Evolutionary conservation across 2,329 filamentous ascomycete genomes (phyloP), one percentile per base, ranked within the genome.

Genomic region (Stagonosporopsis tanaceti): DNA sequence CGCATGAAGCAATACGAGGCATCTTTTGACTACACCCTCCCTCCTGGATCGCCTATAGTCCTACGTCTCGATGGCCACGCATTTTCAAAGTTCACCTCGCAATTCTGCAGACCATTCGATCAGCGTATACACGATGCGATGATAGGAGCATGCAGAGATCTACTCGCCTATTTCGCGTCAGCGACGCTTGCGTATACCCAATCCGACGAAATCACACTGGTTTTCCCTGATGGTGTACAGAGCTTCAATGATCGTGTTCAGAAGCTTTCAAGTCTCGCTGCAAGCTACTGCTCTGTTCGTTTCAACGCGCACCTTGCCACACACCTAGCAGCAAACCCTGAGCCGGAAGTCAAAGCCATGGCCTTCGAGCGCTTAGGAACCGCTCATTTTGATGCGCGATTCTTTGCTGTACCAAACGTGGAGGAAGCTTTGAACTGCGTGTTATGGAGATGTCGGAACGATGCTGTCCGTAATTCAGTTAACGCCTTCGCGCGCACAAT

Each of bases 1-100:
- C 71, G 71, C 46, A 74, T 74, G 71, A 73, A 73, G 52, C 50
- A 64, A 27, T 73, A 74, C 59, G 71, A 74, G 62, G 56, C 68
- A 22, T 37, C 50, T 30, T 68, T 57, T 59, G 68, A 74, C 57
- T 55, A 56, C 54, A 62, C 50, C 7, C 50, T 74, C 7, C 69
- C 70, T 2, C 30, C 46, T 12, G 24, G 57, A 42, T 44, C 50
- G 1, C 70, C 71, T 4, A 59, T 65, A 15, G 58, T 74, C 12
- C 60, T 73, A 6, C 70, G 70, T 25, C 65, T 74, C 5, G 71
- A 74, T 32, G 70, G 71, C 20, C 70, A 73, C 47, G 59, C 56
- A 24, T 74, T 74, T 61, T 73, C 70, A 2, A 64, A 63, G 37
- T 72, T 74, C 42, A 72, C 70, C 5, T 52, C 64, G 1, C 61